Conservation (phyloP, 2,329 filamentous ascomycete species). For the Arthroderma sp. region DNA sequence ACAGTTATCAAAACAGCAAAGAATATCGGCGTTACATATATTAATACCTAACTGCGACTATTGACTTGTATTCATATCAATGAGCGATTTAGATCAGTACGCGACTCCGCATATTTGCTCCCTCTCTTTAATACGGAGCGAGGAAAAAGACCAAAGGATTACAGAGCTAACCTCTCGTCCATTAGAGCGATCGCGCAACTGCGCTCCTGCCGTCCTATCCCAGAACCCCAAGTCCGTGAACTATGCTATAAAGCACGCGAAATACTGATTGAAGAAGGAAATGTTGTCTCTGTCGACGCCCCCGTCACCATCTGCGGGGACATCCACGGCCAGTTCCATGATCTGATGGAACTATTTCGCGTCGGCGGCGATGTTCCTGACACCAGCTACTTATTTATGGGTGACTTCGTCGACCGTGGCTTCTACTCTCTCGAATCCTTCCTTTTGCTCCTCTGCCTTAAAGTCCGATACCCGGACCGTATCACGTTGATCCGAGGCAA, state of each 20-base stretch:
- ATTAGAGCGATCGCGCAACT: conserved; percentile 83
- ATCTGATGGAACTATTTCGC: conserved; percentile 97
- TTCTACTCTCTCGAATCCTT: conserved; percentile 99
- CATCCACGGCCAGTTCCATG: conserved; percentile 97
- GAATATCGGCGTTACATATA: no score
- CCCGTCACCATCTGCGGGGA: conserved; percentile 98
- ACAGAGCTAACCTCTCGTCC: conserved; percentile 1
- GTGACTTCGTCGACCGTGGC: conserved; percentile 94
- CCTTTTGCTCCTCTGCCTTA: conserved; percentile 90
- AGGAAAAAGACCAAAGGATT: neutral
- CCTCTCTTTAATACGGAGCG: neutral
- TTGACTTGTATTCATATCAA: conserved; percentile 23
- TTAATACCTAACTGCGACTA: no score
- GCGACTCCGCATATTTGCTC: conserved; percentile 9
- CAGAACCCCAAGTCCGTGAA: conserved; percentile 88
- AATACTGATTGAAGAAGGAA: conserved; percentile 98
- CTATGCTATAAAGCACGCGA: conserved; percentile 98
- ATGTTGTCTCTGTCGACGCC: conserved; percentile 91
- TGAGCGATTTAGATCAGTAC: conserved; percentile 92
- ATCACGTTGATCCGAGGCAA: conserved; percentile 95
- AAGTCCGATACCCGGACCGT: conserved; percentile 88
- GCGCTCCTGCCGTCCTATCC: conserved; percentile 89
- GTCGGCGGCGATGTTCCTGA: conserved; percentile 95
- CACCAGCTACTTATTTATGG: conserved; percentile 95
- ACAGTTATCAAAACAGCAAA: no score